Evolutionary conservation across 106 monocot genomes (phyloP), one percentile per base, ranked within the genome.

Genomic region (Allium fistulosum): DNA sequence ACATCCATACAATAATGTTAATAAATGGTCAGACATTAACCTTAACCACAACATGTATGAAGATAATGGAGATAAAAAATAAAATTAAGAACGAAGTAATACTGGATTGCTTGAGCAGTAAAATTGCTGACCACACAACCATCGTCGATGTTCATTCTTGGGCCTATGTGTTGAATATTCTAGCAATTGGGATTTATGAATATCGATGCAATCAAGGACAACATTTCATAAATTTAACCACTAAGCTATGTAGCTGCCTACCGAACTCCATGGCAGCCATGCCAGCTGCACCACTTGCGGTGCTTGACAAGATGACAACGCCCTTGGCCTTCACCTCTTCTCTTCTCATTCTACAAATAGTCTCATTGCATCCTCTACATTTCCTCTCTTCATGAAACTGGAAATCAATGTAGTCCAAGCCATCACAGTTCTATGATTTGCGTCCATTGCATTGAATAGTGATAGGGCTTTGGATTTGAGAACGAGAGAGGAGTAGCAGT

Each of bases 361-460:
- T 61, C 66, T 70, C 9, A 82, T 69, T 0, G 84, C 88, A 26
- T 18, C 62, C 2, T 58, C 47, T 59, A 49, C 61, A n/a, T 79
- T 66, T 0, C 92, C 83, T 7, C 77, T 80, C 74, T 66, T 78
- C 11, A 84, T 76, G 17, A 92, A 77, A 26, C 92, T 88, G 7
- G 97, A 82, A 2, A 97, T 82, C 22, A 97, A 64, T 26, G 89
- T 84, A 2, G 97, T 92, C 97, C 97, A 97, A 0, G 80, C 48
- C 7, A 87, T 53, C 17, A 92, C 53, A 55, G 71, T 57, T 67
- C 71, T 80, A n/a, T 59, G 28, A 28, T 28, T 3, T 28, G 28
- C 72, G 1, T 76, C 78, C 80, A 87, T 86, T 48, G 4, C 53
- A 1, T 28, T 8, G 49, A 92, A 92, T 9, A 92, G 59, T 5